Evolutionary conservation across 1,284 basidiomycete genomes (phyloP), one percentile per base, ranked within the genome.

Genomic region (Trametes hirsuta): DNA sequence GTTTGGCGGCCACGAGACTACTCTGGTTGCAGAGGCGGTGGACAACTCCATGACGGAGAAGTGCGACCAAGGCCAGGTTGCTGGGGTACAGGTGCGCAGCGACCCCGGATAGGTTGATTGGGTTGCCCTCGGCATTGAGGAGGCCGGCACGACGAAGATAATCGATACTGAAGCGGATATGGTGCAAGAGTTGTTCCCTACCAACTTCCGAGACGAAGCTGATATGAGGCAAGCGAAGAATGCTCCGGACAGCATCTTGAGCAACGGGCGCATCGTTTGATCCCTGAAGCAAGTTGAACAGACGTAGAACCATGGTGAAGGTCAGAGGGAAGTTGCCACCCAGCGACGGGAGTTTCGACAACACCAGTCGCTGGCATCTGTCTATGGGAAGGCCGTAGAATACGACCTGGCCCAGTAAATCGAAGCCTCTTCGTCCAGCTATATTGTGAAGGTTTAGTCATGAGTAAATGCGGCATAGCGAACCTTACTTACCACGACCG

Each of bases 121-220:
- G 86, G 24, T 76, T 79, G 6, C 88, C 88, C 18, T 72, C 66
- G 35, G 71, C 69, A 54, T 84, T 78, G 44, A 90, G 69, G 12
- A 90, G 75, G 40, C 80, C 75, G 2, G 79, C 72, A 2, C 84
- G 82, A 35, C 85, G 80, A 14, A 90, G 79, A 65, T 87, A 90
- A 56, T 90, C 88, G 56, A 90, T 84, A 58, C 82, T 84, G 74
- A 90, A 90, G n/a, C 87, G 78, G 30, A 88, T 69, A 62, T 88
- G 87, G 66, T 90, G 86, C 18, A 85, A 68, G 12, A 89, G 72
- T 62, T 89, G 85, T 9, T 81, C 72, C 58, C 74, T 77, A 6
- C 84, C 84, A 5, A 80, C 74, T 9, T 83, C 76, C 0, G 83
- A 86, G 24, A 76, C 72, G 64, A 87, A 83, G 59, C 80, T 81